Base-by-base conservation (phyloP, 306 rosid genomes). In the Senna siamea region DNA sequence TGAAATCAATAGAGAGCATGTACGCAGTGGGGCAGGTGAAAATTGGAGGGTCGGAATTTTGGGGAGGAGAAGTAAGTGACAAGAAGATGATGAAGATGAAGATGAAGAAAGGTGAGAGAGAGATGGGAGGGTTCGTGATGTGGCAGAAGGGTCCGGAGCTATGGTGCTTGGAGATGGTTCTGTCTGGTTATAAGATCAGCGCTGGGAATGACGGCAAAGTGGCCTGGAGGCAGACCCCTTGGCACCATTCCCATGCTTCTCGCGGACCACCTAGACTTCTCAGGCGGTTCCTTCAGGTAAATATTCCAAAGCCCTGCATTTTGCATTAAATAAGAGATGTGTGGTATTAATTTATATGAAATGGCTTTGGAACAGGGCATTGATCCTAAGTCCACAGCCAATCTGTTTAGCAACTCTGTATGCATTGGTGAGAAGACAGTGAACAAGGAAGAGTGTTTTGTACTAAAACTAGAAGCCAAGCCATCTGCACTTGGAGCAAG, bases 181-280 rank as follows among this genome's bases (percentile, higher is more conserved):
- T 93, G 22, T 77, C 89, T n/a, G 94, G 98, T 0, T 85, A 86
- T 84, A 93, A 93, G 63, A 91, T 93, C 61, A 93, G 94, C 73
- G 98, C 98, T 0, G 98, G 98, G 4, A 91, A 96, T 77, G 97
- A 93, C 57, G 97, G 97, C 0, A 93, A 89, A 60, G 86, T 93
- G 50, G 96, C 98, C 15, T 93, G 98, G 98, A 86, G 98, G 46
- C 98, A 91, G 66, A 93, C 98, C 37, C 98, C 98, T 2, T 93
- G 97, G 97, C 97, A 93, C 84, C 98, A 93, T 64, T 91, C 98
- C 43, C 98, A 93, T 62, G 98, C 98, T 61, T 91, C 98, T 55
- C 87, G 98, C 0, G 98, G 98, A 41, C 97, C 98, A 6, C 98
- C 97, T 32, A 85, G 97, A 12, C 98, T 97, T 43, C 91, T 93